Conservation (phyloP, 108 stramenopile genomes). For the Cyclostephanos tholiformis region DNA sequence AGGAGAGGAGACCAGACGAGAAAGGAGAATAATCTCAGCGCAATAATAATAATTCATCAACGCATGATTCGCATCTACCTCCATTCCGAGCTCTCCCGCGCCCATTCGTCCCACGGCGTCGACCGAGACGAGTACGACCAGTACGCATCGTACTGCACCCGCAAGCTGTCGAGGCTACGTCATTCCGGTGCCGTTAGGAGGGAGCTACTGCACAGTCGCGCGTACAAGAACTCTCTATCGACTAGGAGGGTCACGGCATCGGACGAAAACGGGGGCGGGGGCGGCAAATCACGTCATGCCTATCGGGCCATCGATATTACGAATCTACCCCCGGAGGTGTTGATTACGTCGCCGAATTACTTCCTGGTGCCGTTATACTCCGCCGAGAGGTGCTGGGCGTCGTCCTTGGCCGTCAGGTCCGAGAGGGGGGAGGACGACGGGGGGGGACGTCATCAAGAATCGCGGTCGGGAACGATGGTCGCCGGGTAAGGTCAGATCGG, state of each 20-base stretch:
- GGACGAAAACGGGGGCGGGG: neutral
- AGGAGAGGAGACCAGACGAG: too few species aligned
- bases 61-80: slow-evolving; percentile 42
- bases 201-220: slow-evolving; percentile 49
- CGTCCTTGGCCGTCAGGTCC: slow-evolving; percentile 58
- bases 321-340: slow-evolving; percentile 19
- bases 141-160: slow-evolving; percentile 71
- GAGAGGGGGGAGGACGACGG: slow-evolving; percentile 2
- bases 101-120: slow-evolving; percentile 22
- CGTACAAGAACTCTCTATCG: slow-evolving; percentile 37
- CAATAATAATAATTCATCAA: too few species aligned
- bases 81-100: slow-evolving; percentile 24
- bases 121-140: slow-evolving; percentile 57
- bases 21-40: too few species aligned
- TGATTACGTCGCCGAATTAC: slow-evolving; percentile 37
- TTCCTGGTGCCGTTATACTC: slow-evolving; percentile 50
- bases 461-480: slow-evolving; percentile 15
- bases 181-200: slow-evolving; percentile 47
- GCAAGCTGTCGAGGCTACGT: slow-evolving; percentile 57
- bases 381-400: slow-evolving; percentile 76
- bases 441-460: neutral
- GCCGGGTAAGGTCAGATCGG: slow-evolving; percentile 42
- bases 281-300: slow-evolving; percentile 30
- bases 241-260: neutral
- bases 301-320: slow-evolving; percentile 35